Evolutionary conservation across 192 early-diverging fungal species (phyloP).

Genomic region (Geranomyces variabilis): DNA sequence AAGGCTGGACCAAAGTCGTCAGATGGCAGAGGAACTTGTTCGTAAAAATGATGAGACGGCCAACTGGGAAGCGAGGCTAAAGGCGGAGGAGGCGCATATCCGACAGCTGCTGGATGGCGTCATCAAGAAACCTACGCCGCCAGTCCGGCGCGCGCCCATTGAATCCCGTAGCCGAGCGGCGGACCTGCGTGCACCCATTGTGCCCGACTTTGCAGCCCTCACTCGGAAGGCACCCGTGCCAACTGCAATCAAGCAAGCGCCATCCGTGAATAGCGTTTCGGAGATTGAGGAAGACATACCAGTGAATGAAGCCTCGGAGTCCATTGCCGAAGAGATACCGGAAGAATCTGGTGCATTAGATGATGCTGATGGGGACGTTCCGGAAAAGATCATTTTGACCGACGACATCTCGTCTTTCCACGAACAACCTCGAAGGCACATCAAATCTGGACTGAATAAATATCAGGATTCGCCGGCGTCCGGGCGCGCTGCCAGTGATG

Average conservation of each 20-base stretch:
- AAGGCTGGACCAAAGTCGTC: constrained; percentile 9
- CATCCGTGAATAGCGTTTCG: background rate
- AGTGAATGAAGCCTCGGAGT: background rate
- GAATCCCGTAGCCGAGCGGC: no score
- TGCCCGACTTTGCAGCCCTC: no score
- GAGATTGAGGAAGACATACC: constrained; percentile 9
- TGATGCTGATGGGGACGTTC: background rate
- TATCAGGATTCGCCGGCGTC: background rate
- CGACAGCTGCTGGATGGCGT: constrained; percentile 8
- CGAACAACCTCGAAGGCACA: background rate
- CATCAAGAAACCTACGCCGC: background rate
- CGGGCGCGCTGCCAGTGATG: background rate
- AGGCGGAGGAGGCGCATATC: constrained; percentile 10
- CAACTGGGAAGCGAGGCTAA: constrained; percentile 3
- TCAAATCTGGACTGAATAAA: background rate
- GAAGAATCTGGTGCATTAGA: background rate
- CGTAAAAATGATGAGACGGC: constrained; percentile 19
- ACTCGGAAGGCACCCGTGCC: no score
- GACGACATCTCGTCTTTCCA: constrained; percentile 23
- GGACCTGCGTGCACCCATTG: no score
- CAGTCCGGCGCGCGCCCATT: no score
- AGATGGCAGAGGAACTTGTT: constrained; percentile 28
- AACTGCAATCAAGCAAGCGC: no score
- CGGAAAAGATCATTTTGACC: background rate
- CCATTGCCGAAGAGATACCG: background rate